Base-by-base conservation (phyloP, 2,329 filamentous ascomycete species). In the Epichloe amarillans region DNA sequence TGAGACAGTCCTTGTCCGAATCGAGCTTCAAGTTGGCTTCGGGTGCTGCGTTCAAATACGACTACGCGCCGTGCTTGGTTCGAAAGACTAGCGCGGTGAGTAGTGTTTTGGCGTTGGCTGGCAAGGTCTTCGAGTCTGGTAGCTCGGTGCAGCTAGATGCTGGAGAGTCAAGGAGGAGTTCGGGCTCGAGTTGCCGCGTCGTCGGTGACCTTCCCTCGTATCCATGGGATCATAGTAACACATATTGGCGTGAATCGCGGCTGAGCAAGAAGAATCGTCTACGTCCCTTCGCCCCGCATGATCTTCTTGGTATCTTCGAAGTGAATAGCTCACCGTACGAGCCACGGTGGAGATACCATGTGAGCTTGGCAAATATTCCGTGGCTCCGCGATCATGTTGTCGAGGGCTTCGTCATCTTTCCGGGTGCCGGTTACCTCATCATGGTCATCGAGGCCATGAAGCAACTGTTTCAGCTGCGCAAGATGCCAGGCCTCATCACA, bases 361-460 rank as follows among this genome's bases (percentile, higher is more conserved):
- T 62, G 15, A 50, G 51, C 23, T 49, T 59, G 3, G 38, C 52
- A 11, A 56, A 60, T 3, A 21, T 57, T 17, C 55, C 57, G 7
- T 72, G 70, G 70, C 49, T 71, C 2, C 41, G 44, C 5, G 54
- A 58, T 50, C 63, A 51, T 54, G 55, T 0, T 44, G 62, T 49
- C 49, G 63, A 54, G 8, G 51, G 49, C 0, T 45, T 54, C 17
- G 50, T 54, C 19, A 54, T 72, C 1, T 70, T 69, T 45, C 70
- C 70, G 0, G 61, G 49, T 5, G 64, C 69, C 2, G 66, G 59
- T 0, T 72, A 68, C 50, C 35, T 70, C 6, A n/a, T 6, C 14
- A 21, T 44, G 41, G 41, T 19, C 14, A 30, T 44, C 5, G 41
- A 44, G 17, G 41, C 41, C 19, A 30, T 30, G 17, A 44, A 44